Evolutionary conservation across 2,329 filamentous ascomycete genomes (phyloP), one percentile per base, ranked within the genome.

Genomic region (Aaosphaeria arxii): DNA sequence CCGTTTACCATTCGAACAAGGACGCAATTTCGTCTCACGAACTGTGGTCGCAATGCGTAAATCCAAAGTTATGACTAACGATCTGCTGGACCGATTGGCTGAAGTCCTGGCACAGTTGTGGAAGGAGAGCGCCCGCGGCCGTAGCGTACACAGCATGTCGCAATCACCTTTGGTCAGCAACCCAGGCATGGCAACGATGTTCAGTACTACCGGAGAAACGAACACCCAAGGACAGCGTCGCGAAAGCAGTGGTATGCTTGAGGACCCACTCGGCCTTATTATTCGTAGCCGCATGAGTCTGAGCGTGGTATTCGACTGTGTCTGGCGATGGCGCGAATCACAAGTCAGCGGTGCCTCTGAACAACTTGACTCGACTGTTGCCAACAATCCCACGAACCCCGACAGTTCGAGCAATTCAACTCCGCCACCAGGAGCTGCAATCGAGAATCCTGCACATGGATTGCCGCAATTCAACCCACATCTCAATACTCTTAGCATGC

Each of bases 31-130:
- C 7, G 91, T 92, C 62, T 81, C 88, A 55, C 78, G 81, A 40
- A 87, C 87, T 1, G 85, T 92, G 45, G 77, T 79, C 40, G 83
- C 84, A 4, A 84, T 92, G 43, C 80, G 88, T 32, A 79, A 81
- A 44, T 87, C 88, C 42, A 90, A 87, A 55, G 85, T 91, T 13
- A 81, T 85, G 40, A 81, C 85, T 51, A 92, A 92, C 60, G 89
- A 94, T 62, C 77, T 94, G 7, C 84, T 89, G 46, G 89, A 87
- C 77, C 82, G 89, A 31, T 77, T 92, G 50, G 87, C 88, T 2
- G 89, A 92, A 72, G 80, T 94, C n/a, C 87, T 92, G 77, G 88
- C 89, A 5, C 89, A 92, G 71, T 86, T 94, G 69, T 94, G 88
- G 87, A 89, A 90, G 58, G 86, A 69, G 33, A 72, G 70, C 46